These are phyloP conservation scores for Fusarium continuum DNA, from an alignment of 2,329 filamentous ascomycete genomes.

Conservation along the genomic window DNA sequence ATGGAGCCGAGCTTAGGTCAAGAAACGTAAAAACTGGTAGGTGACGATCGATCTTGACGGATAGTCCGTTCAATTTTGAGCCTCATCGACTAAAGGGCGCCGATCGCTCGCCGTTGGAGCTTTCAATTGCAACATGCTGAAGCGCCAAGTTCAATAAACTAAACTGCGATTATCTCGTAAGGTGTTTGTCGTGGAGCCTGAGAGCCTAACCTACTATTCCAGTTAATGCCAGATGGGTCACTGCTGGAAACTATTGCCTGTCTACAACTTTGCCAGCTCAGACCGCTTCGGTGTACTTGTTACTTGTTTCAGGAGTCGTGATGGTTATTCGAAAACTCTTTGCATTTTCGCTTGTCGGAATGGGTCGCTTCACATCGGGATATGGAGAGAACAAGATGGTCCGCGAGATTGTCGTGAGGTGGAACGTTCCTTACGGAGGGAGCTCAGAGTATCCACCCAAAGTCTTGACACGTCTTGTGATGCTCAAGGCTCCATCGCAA, in stretches of 20 bases:
- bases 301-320: slow-evolving; percentile 16
- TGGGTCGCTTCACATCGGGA: slow-evolving; percentile 33
- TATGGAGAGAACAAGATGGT: slow-evolving; percentile 3
- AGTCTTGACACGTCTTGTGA: slow-evolving; percentile 38
- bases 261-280: neutral
- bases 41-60: slow-evolving; percentile 25
- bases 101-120: slow-evolving; percentile 12
- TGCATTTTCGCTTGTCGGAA: slow-evolving; percentile 25
- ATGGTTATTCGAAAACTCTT: slow-evolving; percentile 7
- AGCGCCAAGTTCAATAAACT: slow-evolving; percentile 28
- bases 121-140: slow-evolving; percentile 19
- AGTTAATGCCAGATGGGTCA: slow-evolving; percentile 31
- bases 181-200: slow-evolving; percentile 4
- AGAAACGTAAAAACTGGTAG: slow-evolving; percentile 1
- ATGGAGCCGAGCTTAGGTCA: slow-evolving; percentile 10
- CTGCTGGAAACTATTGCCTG: neutral
- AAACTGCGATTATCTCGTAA: neutral
- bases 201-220: slow-evolving; percentile 16
- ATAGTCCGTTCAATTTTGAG: slow-evolving; percentile 26
- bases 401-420: slow-evolving; percentile 29
- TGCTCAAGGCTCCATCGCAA: slow-evolving; percentile 30
- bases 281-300: slow-evolving; percentile 26
- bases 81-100: slow-evolving; percentile 23
- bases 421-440: slow-evolving; percentile 22
- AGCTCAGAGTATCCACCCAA: slow-evolving; percentile 27